Evolutionary conservation across 176 grass and related monocot species (phyloP), one percentile per base, ranked within the genome.

Genomic region (Alloteropsis semialata): DNA sequence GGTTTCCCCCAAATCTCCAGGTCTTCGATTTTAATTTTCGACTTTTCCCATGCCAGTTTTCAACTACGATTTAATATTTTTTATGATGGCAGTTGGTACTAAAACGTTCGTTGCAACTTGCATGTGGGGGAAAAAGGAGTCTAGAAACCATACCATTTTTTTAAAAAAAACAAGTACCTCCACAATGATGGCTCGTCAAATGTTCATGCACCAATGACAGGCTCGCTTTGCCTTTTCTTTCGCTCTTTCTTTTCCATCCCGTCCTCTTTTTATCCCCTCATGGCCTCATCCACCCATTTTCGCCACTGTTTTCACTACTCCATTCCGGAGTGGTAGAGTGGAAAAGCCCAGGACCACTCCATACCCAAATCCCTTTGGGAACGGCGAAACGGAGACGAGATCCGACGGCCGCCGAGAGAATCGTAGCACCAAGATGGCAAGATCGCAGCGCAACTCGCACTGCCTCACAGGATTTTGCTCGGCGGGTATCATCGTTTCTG

Each of bases 171-270:
- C 84, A 79, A 61, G 76, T 32, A 36, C 49, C 45, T 19, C 60
- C 69, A 33, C 69, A 5, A 81, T 59, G 71, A 69, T 39, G 66
- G 15, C 19, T 27, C 60, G 27, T 57, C 43, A 72, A 45, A 81
- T 82, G 44, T 71, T 72, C 71, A 77, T 81, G 27, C 28, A 15
- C 44, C 77, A 85, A 77, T 77, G 77, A 85, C 77, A 57, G 64
- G 1, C 5, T 15, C 41, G 79, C 82, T 81, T 69, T 69, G 1
- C 34, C 55, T 62, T 82, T 72, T 29, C 12, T n/a, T 66, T 56
- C 42, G 14, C 55, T 76, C 19, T 43, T 25, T 75, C 66, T n/a
- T 24, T 24, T 27, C 37, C 66, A 21, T 10, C 17, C 63, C 32
- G 10, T 21, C 32, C 58, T 65, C 30, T 58, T 29, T 87, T 44